phyloP scores from a whole-genome alignment of 1,284 basidiomycete genomes.

The Vanrija pseudolonga region DNA sequence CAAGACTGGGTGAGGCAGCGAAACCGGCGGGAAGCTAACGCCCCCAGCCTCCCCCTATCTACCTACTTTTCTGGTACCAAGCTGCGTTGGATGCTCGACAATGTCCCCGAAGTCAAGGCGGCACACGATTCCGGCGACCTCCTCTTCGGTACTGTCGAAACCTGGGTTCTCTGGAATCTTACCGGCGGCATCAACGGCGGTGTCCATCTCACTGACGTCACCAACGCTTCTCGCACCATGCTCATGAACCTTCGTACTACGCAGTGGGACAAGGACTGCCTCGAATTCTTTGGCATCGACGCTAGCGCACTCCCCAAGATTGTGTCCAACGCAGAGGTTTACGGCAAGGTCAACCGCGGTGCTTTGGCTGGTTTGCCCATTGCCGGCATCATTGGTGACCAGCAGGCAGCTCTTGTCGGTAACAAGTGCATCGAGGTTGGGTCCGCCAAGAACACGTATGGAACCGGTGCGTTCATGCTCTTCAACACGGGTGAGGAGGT shows the following conservation, averaged over 20 bases:
- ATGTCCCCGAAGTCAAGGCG: constrained; percentile 70
- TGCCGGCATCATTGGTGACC: constrained; percentile 90
- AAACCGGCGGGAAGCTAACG: not conserved
- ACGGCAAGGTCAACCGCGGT: constrained; percentile 69
- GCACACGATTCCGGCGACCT: constrained; percentile 81
- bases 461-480: constrained; percentile 91
- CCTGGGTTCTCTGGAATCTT: constrained; percentile 75
- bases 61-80: constrained; percentile 98
- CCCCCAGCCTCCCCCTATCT: constrained; percentile 68
- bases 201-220: constrained; percentile 90
- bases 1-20: constrained; percentile 8
- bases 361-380: constrained; percentile 75
- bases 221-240: constrained; percentile 94
- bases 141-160: constrained; percentile 91
- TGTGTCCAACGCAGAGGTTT: constrained; percentile 87
- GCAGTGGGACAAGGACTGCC: constrained; percentile 75
- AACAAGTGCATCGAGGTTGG: constrained; percentile 86
- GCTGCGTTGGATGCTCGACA: constrained; percentile 93
- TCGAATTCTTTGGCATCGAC: constrained; percentile 84
- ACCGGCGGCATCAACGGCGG: constrained; percentile 66
- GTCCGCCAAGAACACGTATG: constrained; percentile 92
- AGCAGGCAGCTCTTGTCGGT: constrained; percentile 92
- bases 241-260: constrained; percentile 80
- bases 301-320: constrained; percentile 76
- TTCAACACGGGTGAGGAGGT: constrained; percentile 84